Evolutionary conservation across 768 basidiomycete genomes (phyloP).

Genomic region (Daedaleopsis nitida): DNA sequence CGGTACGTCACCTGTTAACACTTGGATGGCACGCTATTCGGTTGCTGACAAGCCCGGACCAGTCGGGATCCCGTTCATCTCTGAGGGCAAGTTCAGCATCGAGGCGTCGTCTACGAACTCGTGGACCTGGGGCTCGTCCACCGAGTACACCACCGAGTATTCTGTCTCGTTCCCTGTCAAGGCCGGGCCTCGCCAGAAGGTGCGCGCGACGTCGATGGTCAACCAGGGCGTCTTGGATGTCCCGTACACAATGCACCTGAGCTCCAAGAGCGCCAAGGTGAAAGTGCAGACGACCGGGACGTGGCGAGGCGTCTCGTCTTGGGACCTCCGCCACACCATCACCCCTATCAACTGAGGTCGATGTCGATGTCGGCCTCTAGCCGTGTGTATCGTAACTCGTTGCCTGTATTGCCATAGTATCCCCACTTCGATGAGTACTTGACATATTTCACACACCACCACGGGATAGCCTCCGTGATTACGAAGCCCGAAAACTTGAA

Average conservation of each 20-base stretch:
- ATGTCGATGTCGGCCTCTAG: too few relatives aligned
- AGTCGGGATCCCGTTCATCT: neutral
- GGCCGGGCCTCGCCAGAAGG: neutral
- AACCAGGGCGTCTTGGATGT: slow-evolving; percentile 1
- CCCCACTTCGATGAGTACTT: too few relatives aligned
- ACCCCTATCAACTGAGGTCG: too few relatives aligned
- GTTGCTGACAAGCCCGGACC: too few relatives aligned
- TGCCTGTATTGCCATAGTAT: too few relatives aligned
- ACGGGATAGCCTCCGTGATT: too few relatives aligned
- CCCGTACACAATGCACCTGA: slow-evolving; percentile 3
- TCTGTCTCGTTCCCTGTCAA: neutral
- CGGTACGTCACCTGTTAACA: too few relatives aligned
- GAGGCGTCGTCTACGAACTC: neutral
- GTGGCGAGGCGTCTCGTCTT: neutral
- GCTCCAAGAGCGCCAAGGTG: neutral
- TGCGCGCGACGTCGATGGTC: neutral
- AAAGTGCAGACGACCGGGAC: neutral
- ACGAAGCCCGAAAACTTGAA: too few relatives aligned
- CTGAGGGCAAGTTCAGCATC: slow-evolving; percentile 1
- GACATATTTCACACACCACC: too few relatives aligned
- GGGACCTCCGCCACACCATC: neutral
- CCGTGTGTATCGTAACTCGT: too few relatives aligned
- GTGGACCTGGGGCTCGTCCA: neutral
- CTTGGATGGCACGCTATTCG: too few relatives aligned
- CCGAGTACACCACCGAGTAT: neutral